Percentiles rank a stretch among this genome's conserved stretches.
Evolutionary conservation across 1,284 basidiomycete species (phyloP).

Genomic region (Ustilago sp.): DNA sequence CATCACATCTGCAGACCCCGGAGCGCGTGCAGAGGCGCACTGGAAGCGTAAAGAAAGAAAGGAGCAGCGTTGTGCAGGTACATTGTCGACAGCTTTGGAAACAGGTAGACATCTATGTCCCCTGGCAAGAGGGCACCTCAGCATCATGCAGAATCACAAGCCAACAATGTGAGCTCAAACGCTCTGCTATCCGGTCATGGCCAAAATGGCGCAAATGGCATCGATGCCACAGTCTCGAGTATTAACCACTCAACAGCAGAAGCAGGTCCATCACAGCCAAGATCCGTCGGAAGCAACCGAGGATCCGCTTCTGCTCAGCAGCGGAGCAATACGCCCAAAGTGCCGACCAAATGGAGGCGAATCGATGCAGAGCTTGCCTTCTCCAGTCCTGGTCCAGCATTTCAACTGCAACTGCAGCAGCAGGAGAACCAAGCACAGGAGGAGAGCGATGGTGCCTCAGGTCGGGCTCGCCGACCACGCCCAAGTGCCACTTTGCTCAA

Average conservation of each 20-base stretch:
- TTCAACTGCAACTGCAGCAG: conserved; percentile 36
- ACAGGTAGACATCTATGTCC: conserved; percentile 37
- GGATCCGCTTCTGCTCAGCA: conserved; percentile 21
- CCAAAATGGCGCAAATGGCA: conserved; percentile 17
- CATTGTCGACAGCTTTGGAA: not conserved
- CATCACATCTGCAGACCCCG: not conserved
- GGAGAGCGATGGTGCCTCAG: conserved; percentile 17
- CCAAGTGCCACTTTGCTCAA: conserved; percentile 22
- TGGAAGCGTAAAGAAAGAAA: not conserved
- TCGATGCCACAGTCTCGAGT: not conserved
- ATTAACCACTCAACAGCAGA: conserved; percentile 8
- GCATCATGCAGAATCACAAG: conserved; percentile 35
- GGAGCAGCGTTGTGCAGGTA: not conserved
- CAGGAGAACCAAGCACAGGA: conserved; percentile 15
- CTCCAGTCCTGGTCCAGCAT: conserved; percentile 64
- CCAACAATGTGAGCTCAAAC: conserved; percentile 33
- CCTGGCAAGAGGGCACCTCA: conserved; percentile 28
- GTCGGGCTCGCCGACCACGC: conserved; percentile 27
- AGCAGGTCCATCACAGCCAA: conserved; percentile 27
- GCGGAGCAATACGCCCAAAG: conserved; percentile 20
- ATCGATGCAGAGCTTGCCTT: conserved; percentile 62
- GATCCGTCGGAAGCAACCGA: conserved; percentile 10
- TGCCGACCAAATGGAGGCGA: conserved; percentile 46
- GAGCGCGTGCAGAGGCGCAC: conserved; percentile 9
- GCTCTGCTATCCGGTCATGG: conserved; percentile 8